A percentile compares a stretch with the other conserved stretches of the same genome.
These are phyloP conservation scores for Conticribra guillardii DNA, from an alignment of 108 stramenopile genomes.

Conservation along the genomic window DNA sequence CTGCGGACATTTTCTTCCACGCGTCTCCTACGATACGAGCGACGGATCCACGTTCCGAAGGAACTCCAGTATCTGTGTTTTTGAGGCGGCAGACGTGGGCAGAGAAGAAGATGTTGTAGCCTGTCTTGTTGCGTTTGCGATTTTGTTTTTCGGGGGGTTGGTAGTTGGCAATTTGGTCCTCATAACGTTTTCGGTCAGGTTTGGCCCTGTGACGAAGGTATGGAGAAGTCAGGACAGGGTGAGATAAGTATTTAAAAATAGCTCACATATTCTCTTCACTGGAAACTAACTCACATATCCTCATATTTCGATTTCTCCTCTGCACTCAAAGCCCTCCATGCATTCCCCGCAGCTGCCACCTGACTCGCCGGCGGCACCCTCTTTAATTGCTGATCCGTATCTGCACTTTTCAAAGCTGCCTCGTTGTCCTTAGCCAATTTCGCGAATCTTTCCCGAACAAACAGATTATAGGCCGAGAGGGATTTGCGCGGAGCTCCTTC, in stretches of 20 bases:
- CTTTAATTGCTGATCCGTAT: constrained; percentile 57
- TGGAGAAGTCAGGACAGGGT: not conserved
- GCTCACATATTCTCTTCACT: no score
- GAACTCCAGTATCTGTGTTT: constrained; percentile 64
- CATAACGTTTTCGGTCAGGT: constrained; percentile 72
- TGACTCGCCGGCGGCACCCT: constrained; percentile 77
- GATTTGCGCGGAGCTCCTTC: constrained; percentile 77
- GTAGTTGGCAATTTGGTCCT: constrained; percentile 80
- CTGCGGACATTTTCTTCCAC: constrained; percentile 75
- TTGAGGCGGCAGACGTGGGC: constrained; percentile 73
- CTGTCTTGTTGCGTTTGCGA: constrained; percentile 80
- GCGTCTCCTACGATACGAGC: constrained; percentile 80
- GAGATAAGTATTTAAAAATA: not conserved
- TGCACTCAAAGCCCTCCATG: constrained; percentile 67
- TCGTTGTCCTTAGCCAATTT: constrained; percentile 78
- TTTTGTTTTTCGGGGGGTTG: constrained; percentile 79
- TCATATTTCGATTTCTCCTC: constrained; percentile 80
- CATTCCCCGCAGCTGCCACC: constrained; percentile 71
- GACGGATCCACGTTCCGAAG: constrained; percentile 76
- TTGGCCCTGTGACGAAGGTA: constrained; percentile 51
- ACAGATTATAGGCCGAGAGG: constrained; percentile 82
- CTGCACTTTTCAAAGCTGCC: constrained; percentile 71
- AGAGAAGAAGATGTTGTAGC: constrained; percentile 87
- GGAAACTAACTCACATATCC: constrained; percentile 53
- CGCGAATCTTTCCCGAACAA: constrained; percentile 80